Evolutionary conservation across 805 yeast genomes (phyloP), one percentile per base, ranked within the genome.

Genomic region (Martiniozyma abietophila): DNA sequence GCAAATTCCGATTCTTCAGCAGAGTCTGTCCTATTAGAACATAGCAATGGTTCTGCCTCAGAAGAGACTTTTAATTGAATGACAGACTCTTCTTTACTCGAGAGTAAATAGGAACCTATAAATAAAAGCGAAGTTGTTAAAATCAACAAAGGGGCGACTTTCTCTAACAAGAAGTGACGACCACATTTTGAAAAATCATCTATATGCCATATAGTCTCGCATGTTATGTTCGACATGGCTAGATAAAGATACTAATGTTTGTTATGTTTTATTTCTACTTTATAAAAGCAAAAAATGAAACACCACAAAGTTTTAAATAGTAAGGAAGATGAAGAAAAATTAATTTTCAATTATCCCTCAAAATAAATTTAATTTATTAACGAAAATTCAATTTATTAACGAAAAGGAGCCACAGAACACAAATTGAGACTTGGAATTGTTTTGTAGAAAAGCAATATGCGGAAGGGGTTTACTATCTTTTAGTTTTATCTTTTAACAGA

Each of bases 111-210:
- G 10, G 32, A 36, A 5, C 36, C 2, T 0, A 36, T 42, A 12
- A 52, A 35, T 4, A 56, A 37, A 4, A 67, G 53, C 2, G 58
- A 47, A 4, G 59, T 53, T 4, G 57, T 35, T 4, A 59, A 36
- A 8, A 61, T 35, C 0, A 67, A 60, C 3, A 55, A 40, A 17
- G 53, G 44, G 18, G 44, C 6, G 9, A 29, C 12, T 16, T 18
- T 44, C 29, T 67, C 70, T 20, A 69, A 38, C 29, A 46, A 26
- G 35, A 38, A 15, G 34, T 61, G 62, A 33, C 69, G 54, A 3
- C 66, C 66, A 48, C 75, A 70, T 8, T 45, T 47, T 4, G 76
- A 64, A 34, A 73, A 56, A 52, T 73, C 78, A 41, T 71, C 76
- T 34, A 40, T 22, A 3, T 32, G 18, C 60, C 60, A 55, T 3